phyloP scores from a whole-genome alignment of 805 yeast genomes.

The Myxozyma lipomycoides region DNA sequence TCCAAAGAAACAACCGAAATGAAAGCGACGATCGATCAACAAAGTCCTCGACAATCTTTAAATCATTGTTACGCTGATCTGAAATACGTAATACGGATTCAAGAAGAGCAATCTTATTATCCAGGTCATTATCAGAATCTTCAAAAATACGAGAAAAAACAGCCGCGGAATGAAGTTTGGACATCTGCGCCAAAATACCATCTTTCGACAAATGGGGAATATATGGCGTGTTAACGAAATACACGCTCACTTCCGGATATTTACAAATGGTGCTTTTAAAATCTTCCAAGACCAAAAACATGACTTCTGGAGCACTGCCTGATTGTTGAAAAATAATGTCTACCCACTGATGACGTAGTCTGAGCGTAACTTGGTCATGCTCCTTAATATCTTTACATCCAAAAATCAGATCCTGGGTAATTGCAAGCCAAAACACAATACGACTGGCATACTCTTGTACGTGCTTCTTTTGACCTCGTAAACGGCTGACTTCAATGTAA shows the following conservation, averaged over 20 bases:
- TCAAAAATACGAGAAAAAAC: conserved; percentile 54
- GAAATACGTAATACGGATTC: conserved; percentile 46
- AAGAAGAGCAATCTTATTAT: conserved; percentile 39
- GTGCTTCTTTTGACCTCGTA: not conserved
- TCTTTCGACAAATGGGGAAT: conserved; percentile 54
- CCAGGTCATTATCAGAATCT: conserved; percentile 30
- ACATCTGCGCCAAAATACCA: conserved; percentile 56
- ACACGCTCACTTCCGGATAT: not conserved
- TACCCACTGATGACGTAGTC: conserved; percentile 43
- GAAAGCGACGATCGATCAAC: conserved; percentile 60
- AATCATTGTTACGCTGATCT: conserved; percentile 3
- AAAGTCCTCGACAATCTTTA: conserved; percentile 35
- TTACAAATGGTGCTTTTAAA: conserved; percentile 14
- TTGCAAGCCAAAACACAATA: not conserved
- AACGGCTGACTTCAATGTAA: conserved; percentile 7
- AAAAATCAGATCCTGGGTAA: not conserved
- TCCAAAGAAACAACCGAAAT: conserved; percentile 65
- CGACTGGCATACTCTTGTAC: not conserved
- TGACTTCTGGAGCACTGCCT: conserved; percentile 38
- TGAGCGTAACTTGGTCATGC: not conserved
- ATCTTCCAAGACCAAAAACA: conserved; percentile 31
- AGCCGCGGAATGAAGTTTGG: conserved; percentile 66
- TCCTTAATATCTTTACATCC: not conserved
- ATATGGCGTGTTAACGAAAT: conserved; percentile 34
- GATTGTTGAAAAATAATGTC: conserved; percentile 45